Conservation (phyloP, 73 alveolate genomes). For the Blepharisma japonicum region DNA sequence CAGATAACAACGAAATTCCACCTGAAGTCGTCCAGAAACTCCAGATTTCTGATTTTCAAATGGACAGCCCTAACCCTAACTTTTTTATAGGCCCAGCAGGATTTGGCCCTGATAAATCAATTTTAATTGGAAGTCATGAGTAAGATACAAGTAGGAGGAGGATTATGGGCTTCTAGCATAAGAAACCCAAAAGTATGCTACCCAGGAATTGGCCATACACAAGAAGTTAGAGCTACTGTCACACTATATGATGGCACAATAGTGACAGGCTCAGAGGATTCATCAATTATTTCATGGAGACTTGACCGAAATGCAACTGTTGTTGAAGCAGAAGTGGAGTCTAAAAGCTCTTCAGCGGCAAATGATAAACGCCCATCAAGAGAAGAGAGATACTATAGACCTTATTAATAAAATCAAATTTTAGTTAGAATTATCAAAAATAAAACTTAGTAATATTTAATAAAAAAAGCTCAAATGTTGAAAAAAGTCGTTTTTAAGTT, state of each 20-base stretch:
- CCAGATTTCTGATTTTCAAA: neutral
- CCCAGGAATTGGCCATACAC: neutral
- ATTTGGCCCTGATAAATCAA: neutral
- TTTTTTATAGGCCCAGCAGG: neutral
- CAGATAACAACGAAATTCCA: neutral
- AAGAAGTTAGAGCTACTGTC: neutral
- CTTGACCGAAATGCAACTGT: neutral
- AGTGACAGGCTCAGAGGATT: conserved; percentile 12
- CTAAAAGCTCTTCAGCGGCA: neutral
- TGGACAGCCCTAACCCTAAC: neutral
- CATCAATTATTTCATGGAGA: conserved; percentile 27
- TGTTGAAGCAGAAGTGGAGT: neutral
- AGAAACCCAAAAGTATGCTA: neutral
- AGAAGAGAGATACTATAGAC: conserved; percentile 2
- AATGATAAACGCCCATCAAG: neutral
- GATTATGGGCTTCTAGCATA: neutral
- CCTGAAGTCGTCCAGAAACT: neutral
- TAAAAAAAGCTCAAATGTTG: too few species aligned
- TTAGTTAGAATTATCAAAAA: neutral
- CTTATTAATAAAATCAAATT: neutral
- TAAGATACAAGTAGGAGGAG: neutral
- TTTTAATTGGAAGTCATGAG: conserved; percentile 17
- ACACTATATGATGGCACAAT: neutral
- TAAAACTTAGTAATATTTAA: too few species aligned
- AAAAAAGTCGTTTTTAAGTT: too few species aligned